Base-by-base conservation (phyloP, 108 stramenopile genomes). In the Epithemia pelagica region DNA sequence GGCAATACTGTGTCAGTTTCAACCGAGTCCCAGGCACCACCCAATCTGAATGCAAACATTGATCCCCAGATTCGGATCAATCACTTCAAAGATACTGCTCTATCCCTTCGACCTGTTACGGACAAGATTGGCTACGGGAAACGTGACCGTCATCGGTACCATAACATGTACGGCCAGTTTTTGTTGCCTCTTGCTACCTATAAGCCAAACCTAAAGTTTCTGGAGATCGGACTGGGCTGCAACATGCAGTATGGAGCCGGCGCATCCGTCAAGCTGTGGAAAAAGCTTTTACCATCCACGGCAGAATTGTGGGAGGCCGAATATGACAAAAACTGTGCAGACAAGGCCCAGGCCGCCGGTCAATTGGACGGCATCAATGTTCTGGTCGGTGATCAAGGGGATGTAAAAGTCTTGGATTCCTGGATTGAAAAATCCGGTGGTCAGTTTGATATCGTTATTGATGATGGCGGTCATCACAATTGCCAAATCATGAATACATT, bases 251-350 rank as follows among this genome's bases (percentile, higher is more conserved):
- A 74, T 56, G 68, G 68, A 65, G 64, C 74, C 2, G 74, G 74
- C 22, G 74, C 74, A 24, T 74, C 68, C 25, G 68, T 64, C 19
- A 52, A 20, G 21, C 2, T 74, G 21, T 64, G 65, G 62, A 63
- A 74, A 28, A 54, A 74, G 27, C 25, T 74, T 15, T 70, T 69
- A 32, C 74, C 74, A 7, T n/a, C n/a, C n/a, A 30, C 62, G 29
- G 74, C 69, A 64, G 68, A 74, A 19, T 30, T 64, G 23, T 74
- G 74, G 74, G 68, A 69, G 46, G 68, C 74, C 8, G 68, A 74
- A 58, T 64, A 27, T 5, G 61, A 69, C 64, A 52, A 29, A 27
- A 20, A 56, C 30, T 74, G 74, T 28, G 74, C 70, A 20, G 62
- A 70, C 54, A 66, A 62, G 25, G 30, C 52, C 18, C 28, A 64